Conservation (phyloP, 164 flowering plant genomes). For the Nymphaea colorata region DNA sequence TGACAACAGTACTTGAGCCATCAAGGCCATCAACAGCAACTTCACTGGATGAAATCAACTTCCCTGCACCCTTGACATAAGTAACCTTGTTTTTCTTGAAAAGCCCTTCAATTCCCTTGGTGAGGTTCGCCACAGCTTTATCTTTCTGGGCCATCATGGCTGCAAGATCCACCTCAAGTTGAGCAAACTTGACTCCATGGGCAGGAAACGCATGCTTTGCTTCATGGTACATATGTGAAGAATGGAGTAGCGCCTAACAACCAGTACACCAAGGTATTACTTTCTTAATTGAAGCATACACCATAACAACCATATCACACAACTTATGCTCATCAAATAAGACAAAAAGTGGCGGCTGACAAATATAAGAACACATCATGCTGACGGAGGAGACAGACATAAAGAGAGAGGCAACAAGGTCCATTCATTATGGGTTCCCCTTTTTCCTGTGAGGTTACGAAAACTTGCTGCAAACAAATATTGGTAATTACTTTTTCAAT, state of each 20-base stretch:
- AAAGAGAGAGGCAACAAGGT: too few species aligned
- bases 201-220: constrained; percentile 65
- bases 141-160: constrained; percentile 92
- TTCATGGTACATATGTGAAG: constrained; percentile 95
- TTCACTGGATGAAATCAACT: constrained; percentile 71
- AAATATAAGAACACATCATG: too few species aligned
- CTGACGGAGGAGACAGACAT: too few species aligned
- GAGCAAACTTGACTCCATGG: constrained; percentile 74
- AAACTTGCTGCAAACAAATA: too few species aligned
- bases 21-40: constrained; percentile 71
- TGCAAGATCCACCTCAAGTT: constrained; percentile 78
- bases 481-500: too few species aligned
- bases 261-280: background rate
- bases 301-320: too few species aligned
- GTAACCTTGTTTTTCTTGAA: constrained; percentile 91
- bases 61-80: constrained; percentile 87
- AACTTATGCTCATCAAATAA: too few species aligned
- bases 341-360: too few species aligned
- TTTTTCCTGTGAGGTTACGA: too few species aligned
- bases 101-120: constrained; percentile 81
- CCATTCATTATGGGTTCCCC: too few species aligned
- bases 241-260: constrained; percentile 77
- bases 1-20: constrained; percentile 59
- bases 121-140: constrained; percentile 66
- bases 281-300: too few species aligned